Evolutionary conservation across 192 early-diverging fungal genomes (phyloP).

Genomic region (Irineochytrium annulatum): DNA sequence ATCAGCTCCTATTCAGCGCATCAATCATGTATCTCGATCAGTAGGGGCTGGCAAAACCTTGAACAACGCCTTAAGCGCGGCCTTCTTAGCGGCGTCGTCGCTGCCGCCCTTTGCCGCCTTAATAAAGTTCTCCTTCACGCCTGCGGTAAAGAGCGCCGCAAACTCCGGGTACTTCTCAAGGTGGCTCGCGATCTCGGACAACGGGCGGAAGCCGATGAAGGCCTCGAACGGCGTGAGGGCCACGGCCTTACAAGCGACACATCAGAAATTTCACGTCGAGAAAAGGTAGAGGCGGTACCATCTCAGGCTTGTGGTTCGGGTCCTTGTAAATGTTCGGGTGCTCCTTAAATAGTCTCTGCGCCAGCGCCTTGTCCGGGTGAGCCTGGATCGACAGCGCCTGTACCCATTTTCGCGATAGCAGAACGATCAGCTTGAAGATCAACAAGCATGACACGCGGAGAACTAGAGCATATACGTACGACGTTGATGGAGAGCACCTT

Average conservation of each 20-base stretch:
- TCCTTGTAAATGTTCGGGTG: conserved; percentile 90
- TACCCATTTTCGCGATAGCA: too few species aligned
- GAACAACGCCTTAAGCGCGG: conserved; percentile 37
- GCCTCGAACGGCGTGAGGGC: conserved; percentile 94
- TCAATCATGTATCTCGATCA: too few species aligned
- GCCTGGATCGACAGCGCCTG: conserved; percentile 97
- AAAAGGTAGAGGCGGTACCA: conserved; percentile 44
- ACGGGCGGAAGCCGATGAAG: conserved; percentile 86
- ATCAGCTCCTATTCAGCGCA: too few species aligned
- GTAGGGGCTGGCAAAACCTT: conserved; percentile 31
- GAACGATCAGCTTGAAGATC: too few species aligned
- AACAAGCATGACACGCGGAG: conserved; percentile 38
- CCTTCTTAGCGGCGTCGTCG: conserved; percentile 34
- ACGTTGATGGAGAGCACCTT: conserved; percentile 68
- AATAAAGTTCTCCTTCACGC: conserved; percentile 39
- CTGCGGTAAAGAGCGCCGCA: conserved; percentile 55
- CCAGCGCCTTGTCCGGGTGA: conserved; percentile 92
- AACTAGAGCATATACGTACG: neutral
- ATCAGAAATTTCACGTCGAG: neutral
- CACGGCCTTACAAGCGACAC: conserved; percentile 57
- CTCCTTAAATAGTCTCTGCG: conserved; percentile 61
- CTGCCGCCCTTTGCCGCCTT: conserved; percentile 4
- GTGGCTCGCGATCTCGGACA: conserved; percentile 67
- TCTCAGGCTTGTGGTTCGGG: conserved; percentile 91
- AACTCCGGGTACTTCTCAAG: conserved; percentile 79